Conservation (phyloP, 164 flowering plant genomes). For the Vitis riparia region DNA sequence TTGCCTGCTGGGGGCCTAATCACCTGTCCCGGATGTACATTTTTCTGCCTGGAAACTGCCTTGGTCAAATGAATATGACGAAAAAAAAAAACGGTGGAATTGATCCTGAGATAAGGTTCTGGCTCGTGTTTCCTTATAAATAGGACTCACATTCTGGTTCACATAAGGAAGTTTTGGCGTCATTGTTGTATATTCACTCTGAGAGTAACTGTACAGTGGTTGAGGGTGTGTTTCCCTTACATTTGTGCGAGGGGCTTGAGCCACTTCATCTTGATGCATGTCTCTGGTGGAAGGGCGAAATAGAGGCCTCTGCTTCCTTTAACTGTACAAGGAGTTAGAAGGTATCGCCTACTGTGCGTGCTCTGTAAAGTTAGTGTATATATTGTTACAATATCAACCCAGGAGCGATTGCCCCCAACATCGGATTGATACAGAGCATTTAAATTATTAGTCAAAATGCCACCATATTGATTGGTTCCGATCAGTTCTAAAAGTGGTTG, state of each 20-base stretch:
- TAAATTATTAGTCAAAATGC: neutral
- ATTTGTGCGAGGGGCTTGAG: conserved; percentile 25
- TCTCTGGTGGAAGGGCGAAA: conserved; percentile 15
- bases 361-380: conserved; percentile 50
- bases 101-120: conserved; percentile 10
- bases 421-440: conserved; percentile 11
- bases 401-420: conserved; percentile 11
- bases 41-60: conserved; percentile 20
- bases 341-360: conserved; percentile 32
- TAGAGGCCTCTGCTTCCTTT: conserved; percentile 30
- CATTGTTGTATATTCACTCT: conserved; percentile 56
- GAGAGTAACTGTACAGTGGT: conserved; percentile 62
- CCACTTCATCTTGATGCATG: conserved; percentile 11
- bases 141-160: conserved; percentile 9
- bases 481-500: neutral
- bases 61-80: conserved; percentile 9
- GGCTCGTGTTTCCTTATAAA: conserved; percentile 12
- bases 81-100: conserved; percentile 1
- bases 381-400: conserved; percentile 11
- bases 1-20: conserved; percentile 9
- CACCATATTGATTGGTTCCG: neutral
- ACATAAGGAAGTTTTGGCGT: conserved; percentile 36
- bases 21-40: conserved; percentile 4
- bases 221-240: conserved; percentile 29
- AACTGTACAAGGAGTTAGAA: conserved; percentile 37